Conservation (phyloP, 371 early-diverging fungal genomes). For the Mucor indicus region DNA sequence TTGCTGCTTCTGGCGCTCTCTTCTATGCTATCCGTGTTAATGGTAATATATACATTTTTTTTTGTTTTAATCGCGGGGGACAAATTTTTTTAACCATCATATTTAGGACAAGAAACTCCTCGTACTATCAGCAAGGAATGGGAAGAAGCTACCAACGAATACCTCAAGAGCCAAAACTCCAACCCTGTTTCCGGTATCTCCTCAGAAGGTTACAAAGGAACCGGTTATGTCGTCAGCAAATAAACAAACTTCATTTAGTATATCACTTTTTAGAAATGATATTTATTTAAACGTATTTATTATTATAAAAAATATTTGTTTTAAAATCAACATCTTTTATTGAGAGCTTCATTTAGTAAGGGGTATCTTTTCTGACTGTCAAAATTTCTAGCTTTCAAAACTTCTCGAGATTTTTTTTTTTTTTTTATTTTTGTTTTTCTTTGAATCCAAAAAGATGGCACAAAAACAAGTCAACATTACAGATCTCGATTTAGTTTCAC, state of each 20-base stretch:
- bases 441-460: slow-evolving; percentile 3
- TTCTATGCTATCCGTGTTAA: slow-evolving; percentile 66
- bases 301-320: too few relatives aligned
- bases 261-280: too few relatives aligned
- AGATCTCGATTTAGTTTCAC: slow-evolving; percentile 80
- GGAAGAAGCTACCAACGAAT: slow-evolving; percentile 87
- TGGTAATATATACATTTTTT: slow-evolving; percentile 54
- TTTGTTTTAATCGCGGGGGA: slow-evolving; percentile 4
- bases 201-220: slow-evolving; percentile 82
- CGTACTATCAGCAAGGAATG: slow-evolving; percentile 87
- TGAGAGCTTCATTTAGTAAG: too few relatives aligned
- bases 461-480: slow-evolving; percentile 71
- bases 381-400: slow-evolving; percentile 2
- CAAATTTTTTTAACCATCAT: background rate
- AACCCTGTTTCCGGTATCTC: slow-evolving; percentile 91
- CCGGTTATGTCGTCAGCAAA: slow-evolving; percentile 58
- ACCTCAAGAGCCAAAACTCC: slow-evolving; percentile 77
- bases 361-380: slow-evolving; percentile 5
- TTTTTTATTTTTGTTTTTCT: background rate
- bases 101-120: slow-evolving; percentile 62
- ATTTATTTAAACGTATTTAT: too few relatives aligned
- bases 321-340: too few relatives aligned
- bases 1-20: slow-evolving; percentile 56
- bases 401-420: background rate
- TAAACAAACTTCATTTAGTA: too few relatives aligned